Evolutionary conservation across 2,329 filamentous ascomycete species (phyloP).

Genomic region (Nectriaceae sp.): DNA sequence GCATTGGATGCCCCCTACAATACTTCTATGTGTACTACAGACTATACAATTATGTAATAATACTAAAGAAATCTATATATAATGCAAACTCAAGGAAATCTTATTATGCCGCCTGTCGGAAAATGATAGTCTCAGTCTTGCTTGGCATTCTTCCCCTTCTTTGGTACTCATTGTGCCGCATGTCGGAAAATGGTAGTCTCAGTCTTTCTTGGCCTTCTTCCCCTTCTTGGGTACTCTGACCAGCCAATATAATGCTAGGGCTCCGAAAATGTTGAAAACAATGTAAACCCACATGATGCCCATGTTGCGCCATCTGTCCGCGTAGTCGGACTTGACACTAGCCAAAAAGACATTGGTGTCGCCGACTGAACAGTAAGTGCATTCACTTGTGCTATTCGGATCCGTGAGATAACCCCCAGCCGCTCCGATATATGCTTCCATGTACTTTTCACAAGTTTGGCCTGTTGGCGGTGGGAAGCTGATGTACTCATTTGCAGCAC

Average conservation of each 20-base stretch:
- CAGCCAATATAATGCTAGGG: conserved; percentile 54
- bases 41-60: too few species aligned
- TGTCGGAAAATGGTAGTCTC: too few species aligned
- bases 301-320: conserved; percentile 58
- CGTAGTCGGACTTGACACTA: conserved; percentile 45
- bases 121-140: too few species aligned
- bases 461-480: conserved; percentile 57
- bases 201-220: too few species aligned
- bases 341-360: conserved; percentile 44
- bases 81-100: too few species aligned
- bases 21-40: too few species aligned
- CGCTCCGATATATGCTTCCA: conserved; percentile 45
- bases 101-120: too few species aligned
- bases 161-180: too few species aligned
- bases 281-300: conserved; percentile 58
- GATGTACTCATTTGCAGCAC: conserved; percentile 67
- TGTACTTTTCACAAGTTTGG: conserved; percentile 58
- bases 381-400: conserved; percentile 48
- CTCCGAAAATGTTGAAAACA: conserved; percentile 51
- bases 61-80: too few species aligned
- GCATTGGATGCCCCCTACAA: too few species aligned
- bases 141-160: too few species aligned
- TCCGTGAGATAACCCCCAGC: conserved; percentile 55
- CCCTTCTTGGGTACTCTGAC: conserved; percentile 41
- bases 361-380: conserved; percentile 47